Conservation (phyloP, 2,329 filamentous ascomycete genomes). For the Aureobasidium lini region DNA sequence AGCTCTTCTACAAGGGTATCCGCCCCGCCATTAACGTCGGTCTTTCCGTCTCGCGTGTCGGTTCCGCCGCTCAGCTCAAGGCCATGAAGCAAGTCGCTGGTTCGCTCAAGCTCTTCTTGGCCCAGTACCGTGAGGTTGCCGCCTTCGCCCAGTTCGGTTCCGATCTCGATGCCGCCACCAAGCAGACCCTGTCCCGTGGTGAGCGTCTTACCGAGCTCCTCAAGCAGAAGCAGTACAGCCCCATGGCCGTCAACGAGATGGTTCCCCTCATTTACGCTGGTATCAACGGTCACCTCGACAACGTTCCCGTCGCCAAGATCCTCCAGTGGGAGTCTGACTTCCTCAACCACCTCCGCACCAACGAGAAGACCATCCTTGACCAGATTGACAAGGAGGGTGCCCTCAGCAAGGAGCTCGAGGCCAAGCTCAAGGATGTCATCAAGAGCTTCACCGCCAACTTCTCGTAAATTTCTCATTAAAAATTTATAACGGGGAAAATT, state of each 20-base stretch:
- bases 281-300: constrained; percentile 95
- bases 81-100: constrained; percentile 99
- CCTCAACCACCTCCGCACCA: constrained; percentile 83
- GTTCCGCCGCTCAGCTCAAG: constrained; percentile 98
- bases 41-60: constrained; percentile 99
- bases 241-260: constrained; percentile 99
- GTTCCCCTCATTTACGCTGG: constrained; percentile 98
- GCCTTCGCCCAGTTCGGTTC: constrained; percentile 99
- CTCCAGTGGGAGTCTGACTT: constrained; percentile 92
- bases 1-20: constrained; percentile 99
- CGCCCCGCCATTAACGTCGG: constrained; percentile 99
- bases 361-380: constrained; percentile 74
- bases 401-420: constrained; percentile 89
- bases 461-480: constrained; percentile 33
- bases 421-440: constrained; percentile 70
- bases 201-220: constrained; percentile 97
- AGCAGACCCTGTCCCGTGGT: constrained; percentile 97
- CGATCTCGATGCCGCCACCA: constrained; percentile 96
- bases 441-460: constrained; percentile 90
- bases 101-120: constrained; percentile 99
- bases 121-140: constrained; percentile 99
- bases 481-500: constrained; percentile 15
- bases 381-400: constrained; percentile 94
- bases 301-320: constrained; percentile 82
- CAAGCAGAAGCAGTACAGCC: constrained; percentile 99